A percentile compares a stretch with the other conserved stretches of the same genome.
Conservation (phyloP, 2,329 filamentous ascomycete genomes). For the Cladophialophora carrionii region DNA sequence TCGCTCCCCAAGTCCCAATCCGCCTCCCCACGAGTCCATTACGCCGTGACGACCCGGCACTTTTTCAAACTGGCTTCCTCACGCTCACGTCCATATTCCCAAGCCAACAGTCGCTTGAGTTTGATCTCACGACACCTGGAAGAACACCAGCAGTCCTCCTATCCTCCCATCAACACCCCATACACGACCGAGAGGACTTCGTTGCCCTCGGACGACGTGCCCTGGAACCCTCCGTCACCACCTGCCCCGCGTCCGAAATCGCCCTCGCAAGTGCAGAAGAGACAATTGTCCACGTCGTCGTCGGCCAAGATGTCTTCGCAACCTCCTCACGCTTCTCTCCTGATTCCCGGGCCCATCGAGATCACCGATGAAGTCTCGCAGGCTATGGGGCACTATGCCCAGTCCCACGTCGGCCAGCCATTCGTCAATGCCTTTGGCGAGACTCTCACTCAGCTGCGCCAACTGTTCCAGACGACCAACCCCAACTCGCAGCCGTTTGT, state of each 20-base stretch:
- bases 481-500: conserved; percentile 85
- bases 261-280: conserved; percentile 25
- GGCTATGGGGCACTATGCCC: conserved; percentile 46
- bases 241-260: conserved; percentile 18
- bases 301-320: conserved; percentile 46
- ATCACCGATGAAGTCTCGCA: conserved; percentile 37
- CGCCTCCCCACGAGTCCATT: conserved; percentile 5
- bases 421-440: conserved; percentile 94
- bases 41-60: conserved; percentile 18
- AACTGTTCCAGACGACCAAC: conserved; percentile 90
- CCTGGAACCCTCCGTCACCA: conserved; percentile 45
- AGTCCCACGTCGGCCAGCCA: conserved; percentile 87
- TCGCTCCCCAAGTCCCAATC: conserved; percentile 1
- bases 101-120: conserved; percentile 55
- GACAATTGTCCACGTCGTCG: conserved; percentile 33
- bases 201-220: conserved; percentile 56
- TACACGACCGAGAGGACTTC: conserved; percentile 63
- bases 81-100: conserved; percentile 48
- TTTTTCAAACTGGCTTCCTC: conserved; percentile 54
- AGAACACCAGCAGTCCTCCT: conserved; percentile 45
- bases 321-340: conserved; percentile 69
- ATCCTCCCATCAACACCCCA: conserved; percentile 65
- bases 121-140: conserved; percentile 66
- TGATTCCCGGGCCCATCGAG: conserved; percentile 80
- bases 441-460: conserved; percentile 80